Evolutionary conservation across 2,329 filamentous ascomycete species (phyloP).

Genomic region (Venturiaceae sp.): DNA sequence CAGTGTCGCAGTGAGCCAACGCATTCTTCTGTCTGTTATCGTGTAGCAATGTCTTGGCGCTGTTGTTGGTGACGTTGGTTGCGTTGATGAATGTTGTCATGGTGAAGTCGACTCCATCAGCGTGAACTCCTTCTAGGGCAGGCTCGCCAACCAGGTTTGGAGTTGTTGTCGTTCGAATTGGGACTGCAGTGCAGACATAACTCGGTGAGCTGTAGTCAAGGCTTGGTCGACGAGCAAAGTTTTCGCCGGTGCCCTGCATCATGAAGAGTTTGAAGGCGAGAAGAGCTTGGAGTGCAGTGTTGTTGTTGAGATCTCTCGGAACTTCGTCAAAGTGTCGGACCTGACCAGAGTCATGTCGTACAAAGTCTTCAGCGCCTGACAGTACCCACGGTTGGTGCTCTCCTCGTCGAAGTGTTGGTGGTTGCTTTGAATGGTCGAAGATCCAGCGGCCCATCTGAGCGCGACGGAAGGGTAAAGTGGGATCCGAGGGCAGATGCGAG

Average conservation of each 20-base stretch:
- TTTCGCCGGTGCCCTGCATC: constrained; percentile 15
- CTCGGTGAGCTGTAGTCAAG: constrained; percentile 19
- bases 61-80: constrained; percentile 19
- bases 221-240: constrained; percentile 12
- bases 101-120: constrained; percentile 23
- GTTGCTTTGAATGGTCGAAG: neutral
- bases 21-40: constrained; percentile 17
- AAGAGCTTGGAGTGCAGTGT: constrained; percentile 21
- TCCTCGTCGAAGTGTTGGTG: constrained; percentile 15
- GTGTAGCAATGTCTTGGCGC: constrained; percentile 22
- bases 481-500: neutral
- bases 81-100: constrained; percentile 21
- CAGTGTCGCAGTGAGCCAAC: constrained; percentile 13
- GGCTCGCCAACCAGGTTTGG: constrained; percentile 19
- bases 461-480: neutral
- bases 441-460: neutral
- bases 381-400: constrained; percentile 21
- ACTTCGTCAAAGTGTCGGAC: constrained; percentile 20
- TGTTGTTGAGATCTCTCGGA: constrained; percentile 19
- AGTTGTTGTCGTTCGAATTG: constrained; percentile 20
- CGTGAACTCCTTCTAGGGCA: constrained; percentile 23
- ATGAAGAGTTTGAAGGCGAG: constrained; percentile 21
- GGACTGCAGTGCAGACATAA: constrained; percentile 20
- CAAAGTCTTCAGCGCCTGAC: constrained; percentile 20
- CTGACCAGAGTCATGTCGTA: constrained; percentile 20